Conservation (phyloP, 2,329 filamentous ascomycete genomes). For the Malbranchea cinnamomea region DNA sequence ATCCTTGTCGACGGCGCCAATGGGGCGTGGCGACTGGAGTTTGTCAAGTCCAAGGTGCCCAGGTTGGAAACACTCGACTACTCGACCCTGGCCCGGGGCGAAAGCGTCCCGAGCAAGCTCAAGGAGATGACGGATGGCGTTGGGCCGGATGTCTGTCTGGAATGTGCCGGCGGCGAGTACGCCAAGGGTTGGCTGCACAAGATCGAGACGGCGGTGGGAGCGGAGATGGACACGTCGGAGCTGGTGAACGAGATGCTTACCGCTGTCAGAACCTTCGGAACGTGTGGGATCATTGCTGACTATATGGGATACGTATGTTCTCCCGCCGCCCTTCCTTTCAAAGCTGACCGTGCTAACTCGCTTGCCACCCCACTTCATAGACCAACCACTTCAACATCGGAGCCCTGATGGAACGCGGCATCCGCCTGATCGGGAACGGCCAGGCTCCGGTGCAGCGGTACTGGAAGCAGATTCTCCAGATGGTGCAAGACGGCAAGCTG, state of each 20-base stretch:
- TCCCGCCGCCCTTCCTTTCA: neutral
- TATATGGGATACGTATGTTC: conserved; percentile 43
- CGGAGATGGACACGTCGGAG: conserved; percentile 70
- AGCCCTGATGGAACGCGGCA: conserved; percentile 71
- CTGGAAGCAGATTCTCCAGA: conserved; percentile 60
- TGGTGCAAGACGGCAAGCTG: conserved; percentile 52
- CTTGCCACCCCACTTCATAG: conserved; percentile 22
- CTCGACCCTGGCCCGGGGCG: conserved; percentile 43
- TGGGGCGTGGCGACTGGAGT: conserved; percentile 50
- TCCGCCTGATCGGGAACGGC: conserved; percentile 57
- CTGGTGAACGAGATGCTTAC: conserved; percentile 41
- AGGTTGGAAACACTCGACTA: conserved; percentile 57
- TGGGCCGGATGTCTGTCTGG: conserved; percentile 63
- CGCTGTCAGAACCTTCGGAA: conserved; percentile 40
- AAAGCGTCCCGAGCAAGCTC: conserved; percentile 54
- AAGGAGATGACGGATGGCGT: conserved; percentile 58
- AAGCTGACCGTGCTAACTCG: too few species aligned
- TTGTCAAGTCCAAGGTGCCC: conserved; percentile 48
- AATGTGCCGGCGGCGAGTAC: conserved; percentile 51
- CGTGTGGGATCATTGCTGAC: conserved; percentile 62
- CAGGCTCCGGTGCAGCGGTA: conserved; percentile 67
- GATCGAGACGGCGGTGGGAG: conserved; percentile 45
- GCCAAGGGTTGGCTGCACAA: conserved; percentile 47
- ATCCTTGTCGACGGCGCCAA: conserved; percentile 64
- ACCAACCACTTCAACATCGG: conserved; percentile 76